phyloP scores from a whole-genome alignment of 768 basidiomycete genomes.

The Cytidiella melzeri region DNA sequence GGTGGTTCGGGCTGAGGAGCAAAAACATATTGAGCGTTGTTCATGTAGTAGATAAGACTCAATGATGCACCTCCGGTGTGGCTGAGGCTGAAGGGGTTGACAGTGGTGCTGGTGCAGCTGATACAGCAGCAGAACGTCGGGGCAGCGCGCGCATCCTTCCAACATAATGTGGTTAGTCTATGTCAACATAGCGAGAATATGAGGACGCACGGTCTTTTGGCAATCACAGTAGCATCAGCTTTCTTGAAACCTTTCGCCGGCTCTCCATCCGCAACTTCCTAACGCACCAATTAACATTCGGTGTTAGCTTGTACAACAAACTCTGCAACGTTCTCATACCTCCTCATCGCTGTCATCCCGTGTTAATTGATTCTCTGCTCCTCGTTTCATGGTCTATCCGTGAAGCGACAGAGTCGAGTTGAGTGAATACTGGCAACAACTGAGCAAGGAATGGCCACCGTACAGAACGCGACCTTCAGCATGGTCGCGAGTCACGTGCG shows the following conservation, averaged over 20 bases:
- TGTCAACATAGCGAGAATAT: neutral
- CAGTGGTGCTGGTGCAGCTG: slow-evolving; percentile 14
- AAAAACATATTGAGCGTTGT: neutral
- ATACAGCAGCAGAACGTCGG: slow-evolving; percentile 33
- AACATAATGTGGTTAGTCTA: neutral
- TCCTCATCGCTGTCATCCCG: slow-evolving; percentile 47
- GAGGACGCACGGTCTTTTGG: slow-evolving; percentile 47
- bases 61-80: neutral
- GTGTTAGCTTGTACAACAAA: no score
- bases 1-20: slow-evolving; percentile 8
- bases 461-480: neutral
- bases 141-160: slow-evolving; percentile 62
- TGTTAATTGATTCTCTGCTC: slow-evolving; percentile 64
- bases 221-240: slow-evolving; percentile 53
- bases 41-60: neutral
- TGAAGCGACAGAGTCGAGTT: neutral
- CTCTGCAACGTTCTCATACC: slow-evolving; percentile 28
- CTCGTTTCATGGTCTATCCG: slow-evolving; percentile 56
- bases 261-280: slow-evolving; percentile 12
- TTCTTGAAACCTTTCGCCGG: slow-evolving; percentile 43
- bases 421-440: no score
- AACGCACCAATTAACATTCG: no score
- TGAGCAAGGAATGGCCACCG: neutral
- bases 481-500: neutral
- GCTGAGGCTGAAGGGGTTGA: slow-evolving; percentile 5